A percentile compares a stretch with the other conserved stretches of the same genome.
Conservation (phyloP, 164 flowering plant genomes). For the Paratinospora sagittata region DNA sequence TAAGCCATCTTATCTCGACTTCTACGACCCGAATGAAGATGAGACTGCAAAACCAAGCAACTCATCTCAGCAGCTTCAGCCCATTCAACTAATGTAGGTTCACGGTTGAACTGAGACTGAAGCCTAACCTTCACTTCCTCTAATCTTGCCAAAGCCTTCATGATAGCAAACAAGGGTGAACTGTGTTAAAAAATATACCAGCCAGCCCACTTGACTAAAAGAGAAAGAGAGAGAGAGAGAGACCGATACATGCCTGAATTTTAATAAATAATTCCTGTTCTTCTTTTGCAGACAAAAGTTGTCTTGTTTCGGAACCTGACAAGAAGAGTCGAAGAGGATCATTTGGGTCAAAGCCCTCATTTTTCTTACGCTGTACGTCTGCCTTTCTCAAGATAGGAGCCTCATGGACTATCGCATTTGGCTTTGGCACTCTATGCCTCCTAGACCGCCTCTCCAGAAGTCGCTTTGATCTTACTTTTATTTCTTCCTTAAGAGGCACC, state of each 20-base stretch:
- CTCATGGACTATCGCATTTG: constrained; percentile 22
- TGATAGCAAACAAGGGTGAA: constrained; percentile 11
- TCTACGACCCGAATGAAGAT: constrained; percentile 42
- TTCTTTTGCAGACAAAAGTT: constrained; percentile 63
- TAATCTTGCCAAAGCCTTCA: constrained; percentile 49
- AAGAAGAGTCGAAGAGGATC: constrained; percentile 68
- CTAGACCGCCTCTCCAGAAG: constrained; percentile 54
- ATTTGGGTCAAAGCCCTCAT: constrained; percentile 38
- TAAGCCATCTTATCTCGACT: constrained; percentile 68
- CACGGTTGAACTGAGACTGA: constrained; percentile 59
- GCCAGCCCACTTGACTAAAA: background rate
- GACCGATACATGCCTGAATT: constrained; percentile 46
- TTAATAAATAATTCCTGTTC: constrained; percentile 52
- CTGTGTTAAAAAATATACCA: background rate
- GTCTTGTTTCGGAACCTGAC: constrained; percentile 54
- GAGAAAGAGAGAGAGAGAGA: background rate
- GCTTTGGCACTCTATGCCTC: constrained; percentile 40
- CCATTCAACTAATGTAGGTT: constrained; percentile 89
- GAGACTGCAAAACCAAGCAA: constrained; percentile 45
- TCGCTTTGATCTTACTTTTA: constrained; percentile 60
- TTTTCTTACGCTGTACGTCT: constrained; percentile 27
- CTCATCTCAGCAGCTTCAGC: constrained; percentile 65
- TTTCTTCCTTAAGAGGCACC: constrained; percentile 24
- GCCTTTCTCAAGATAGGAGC: constrained; percentile 17
- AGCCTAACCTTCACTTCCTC: constrained; percentile 62